Conservation (phyloP, 495 filamentous ascomycete genomes). For the Penicillium flavigenum region DNA sequence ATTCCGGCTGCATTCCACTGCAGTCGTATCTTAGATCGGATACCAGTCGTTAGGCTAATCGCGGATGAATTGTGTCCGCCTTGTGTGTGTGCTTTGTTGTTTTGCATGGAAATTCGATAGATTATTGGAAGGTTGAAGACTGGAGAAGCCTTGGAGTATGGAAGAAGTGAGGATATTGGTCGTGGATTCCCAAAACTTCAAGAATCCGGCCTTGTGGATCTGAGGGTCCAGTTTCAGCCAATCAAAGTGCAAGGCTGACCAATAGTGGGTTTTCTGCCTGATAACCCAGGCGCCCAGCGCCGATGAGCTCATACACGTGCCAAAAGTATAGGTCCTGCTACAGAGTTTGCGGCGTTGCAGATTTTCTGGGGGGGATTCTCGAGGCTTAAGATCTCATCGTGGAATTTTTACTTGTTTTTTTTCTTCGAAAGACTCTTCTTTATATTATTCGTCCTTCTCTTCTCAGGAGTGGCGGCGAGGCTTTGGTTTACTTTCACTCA, state of each 20-base stretch:
- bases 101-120: neutral
- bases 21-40: conserved; percentile 13
- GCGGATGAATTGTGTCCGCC: neutral
- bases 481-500: neutral
- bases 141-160: neutral
- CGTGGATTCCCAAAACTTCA: conserved; percentile 4
- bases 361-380: conserved; percentile 5
- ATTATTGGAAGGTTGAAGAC: neutral
- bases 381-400: neutral
- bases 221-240: neutral
- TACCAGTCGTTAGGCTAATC: neutral
- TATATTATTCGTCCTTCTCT: neutral
- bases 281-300: neutral
- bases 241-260: conserved; percentile 3
- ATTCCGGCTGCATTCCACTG: conserved; percentile 28
- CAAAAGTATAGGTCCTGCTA: conserved; percentile 8
- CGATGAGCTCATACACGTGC: conserved; percentile 18
- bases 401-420: neutral
- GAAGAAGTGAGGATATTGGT: neutral
- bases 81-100: too few species aligned
- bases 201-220: conserved; percentile 17
- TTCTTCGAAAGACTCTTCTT: neutral
- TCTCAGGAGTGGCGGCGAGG: conserved; percentile 2
- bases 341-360: neutral
- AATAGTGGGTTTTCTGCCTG: neutral